Percentiles rank a stretch among this genome's conserved stretches.
These are phyloP conservation scores for Stachybotrys elegans DNA, from an alignment of 2,329 filamentous ascomycete species.

Conservation along the genomic window DNA sequence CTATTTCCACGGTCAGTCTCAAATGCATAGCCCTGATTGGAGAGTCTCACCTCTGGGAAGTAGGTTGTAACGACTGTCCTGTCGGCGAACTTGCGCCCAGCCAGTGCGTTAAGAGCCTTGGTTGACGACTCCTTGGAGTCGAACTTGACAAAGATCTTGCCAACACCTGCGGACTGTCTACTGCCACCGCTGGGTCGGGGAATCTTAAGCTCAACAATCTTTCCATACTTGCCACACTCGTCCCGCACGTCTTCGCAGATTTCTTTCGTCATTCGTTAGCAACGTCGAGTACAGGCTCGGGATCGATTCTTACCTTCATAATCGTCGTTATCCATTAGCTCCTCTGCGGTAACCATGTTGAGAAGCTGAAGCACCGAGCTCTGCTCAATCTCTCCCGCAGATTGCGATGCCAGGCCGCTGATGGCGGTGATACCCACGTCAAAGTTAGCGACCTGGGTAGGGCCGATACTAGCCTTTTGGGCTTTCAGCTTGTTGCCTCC, in stretches of 20 bases:
- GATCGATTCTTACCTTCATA: constrained; percentile 87
- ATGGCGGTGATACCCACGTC: constrained; percentile 98
- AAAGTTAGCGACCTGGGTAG: constrained; percentile 84
- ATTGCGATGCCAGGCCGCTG: constrained; percentile 93
- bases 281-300: too few relatives aligned
- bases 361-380: constrained; percentile 85
- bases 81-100: constrained; percentile 92
- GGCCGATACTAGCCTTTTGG: constrained; percentile 82
- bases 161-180: constrained; percentile 81
- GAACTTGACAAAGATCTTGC: constrained; percentile 97
- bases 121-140: constrained; percentile 71
- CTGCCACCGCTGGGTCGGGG: constrained; percentile 80
- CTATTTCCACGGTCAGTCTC: constrained; percentile 39
- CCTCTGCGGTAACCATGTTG: constrained; percentile 97
- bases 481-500: constrained; percentile 84
- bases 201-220: constrained; percentile 83
- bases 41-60: constrained; percentile 73
- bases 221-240: constrained; percentile 88
- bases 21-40: not conserved
- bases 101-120: constrained; percentile 82
- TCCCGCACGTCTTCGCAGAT: constrained; percentile 92
- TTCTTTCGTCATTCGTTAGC: constrained; percentile 56
- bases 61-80: constrained; percentile 95
- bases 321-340: constrained; percentile 88
- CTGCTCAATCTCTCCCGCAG: constrained; percentile 70